phyloP scores from a whole-genome alignment of 345 rosid species.

The Cardiospermum halicacabum region DNA sequence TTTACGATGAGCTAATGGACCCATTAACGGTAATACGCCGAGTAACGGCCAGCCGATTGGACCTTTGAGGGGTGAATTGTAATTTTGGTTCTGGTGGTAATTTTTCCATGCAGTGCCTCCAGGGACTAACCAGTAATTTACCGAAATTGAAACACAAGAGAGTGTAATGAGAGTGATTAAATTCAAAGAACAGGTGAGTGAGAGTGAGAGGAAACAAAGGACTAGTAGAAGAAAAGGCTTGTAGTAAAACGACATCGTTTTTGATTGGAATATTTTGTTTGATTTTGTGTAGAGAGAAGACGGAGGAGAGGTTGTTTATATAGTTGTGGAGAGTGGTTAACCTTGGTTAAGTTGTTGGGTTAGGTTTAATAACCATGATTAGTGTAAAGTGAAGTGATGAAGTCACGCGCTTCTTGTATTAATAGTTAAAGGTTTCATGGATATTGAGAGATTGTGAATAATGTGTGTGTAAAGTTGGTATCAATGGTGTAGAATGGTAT shows the following conservation, averaged over 20 bases:
- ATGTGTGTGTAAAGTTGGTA: not conserved
- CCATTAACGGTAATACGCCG: conserved; percentile 53
- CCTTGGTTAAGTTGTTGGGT: conserved; percentile 6
- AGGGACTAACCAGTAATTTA: conserved; percentile 40
- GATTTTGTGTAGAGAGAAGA: conserved; percentile 23
- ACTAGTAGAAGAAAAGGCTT: not conserved
- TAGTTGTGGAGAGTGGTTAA: conserved; percentile 26
- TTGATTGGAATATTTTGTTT: not conserved
- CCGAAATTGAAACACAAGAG: conserved; percentile 20
- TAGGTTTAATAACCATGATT: conserved; percentile 23
- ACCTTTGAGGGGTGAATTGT: conserved; percentile 29
- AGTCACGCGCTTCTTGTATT: not conserved
- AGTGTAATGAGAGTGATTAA: conserved; percentile 18
- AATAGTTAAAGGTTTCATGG: not conserved
- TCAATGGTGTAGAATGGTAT: not conserved
- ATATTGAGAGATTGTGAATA: not conserved
- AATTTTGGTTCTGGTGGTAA: conserved; percentile 15
- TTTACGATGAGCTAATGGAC: conserved; percentile 53
- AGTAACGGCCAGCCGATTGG: conserved; percentile 53
- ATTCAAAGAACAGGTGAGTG: conserved; percentile 7
- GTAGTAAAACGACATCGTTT: conserved; percentile 24
- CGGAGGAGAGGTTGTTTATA: conserved; percentile 24
- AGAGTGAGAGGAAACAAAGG: conserved; percentile 5
- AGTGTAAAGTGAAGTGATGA: not conserved
- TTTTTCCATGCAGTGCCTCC: conserved; percentile 76